These are phyloP conservation scores for Tricholoma sp. DNA, from an alignment of 768 basidiomycete species.

Conservation along the genomic window DNA sequence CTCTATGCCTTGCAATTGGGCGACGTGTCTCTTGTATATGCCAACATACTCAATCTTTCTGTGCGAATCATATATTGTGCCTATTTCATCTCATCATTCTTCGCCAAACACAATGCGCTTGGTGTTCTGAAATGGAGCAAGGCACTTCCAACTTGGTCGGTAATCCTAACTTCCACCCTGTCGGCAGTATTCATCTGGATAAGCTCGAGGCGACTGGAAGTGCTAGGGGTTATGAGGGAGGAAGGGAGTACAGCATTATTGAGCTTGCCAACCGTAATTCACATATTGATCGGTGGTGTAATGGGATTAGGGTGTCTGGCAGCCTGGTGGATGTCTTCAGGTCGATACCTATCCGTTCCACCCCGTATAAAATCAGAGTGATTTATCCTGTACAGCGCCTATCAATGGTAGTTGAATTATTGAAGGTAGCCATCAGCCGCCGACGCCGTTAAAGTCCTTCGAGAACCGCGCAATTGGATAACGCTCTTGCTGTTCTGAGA, in stretches of 20 bases:
- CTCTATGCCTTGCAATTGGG: conserved; percentile 47
- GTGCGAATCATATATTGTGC: conserved; percentile 60
- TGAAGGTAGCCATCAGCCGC: too few species aligned
- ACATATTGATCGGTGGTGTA: conserved; percentile 28
- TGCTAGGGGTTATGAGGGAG: conserved; percentile 14
- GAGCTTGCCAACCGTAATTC: conserved; percentile 20
- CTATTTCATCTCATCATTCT: conserved; percentile 45
- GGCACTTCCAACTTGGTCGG: conserved; percentile 19
- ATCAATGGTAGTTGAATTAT: too few species aligned
- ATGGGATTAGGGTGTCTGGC: conserved; percentile 13
- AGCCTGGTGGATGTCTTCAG: conserved; percentile 19
- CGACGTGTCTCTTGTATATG: conserved; percentile 70
- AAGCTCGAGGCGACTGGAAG: conserved; percentile 19
- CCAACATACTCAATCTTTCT: conserved; percentile 65
- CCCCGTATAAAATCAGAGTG: conserved; percentile 12
- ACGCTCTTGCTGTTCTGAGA: too few species aligned
- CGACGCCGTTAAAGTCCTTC: too few species aligned
- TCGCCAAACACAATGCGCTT: conserved; percentile 20
- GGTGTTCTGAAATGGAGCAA: conserved; percentile 18
- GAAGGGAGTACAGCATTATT: conserved; percentile 22
- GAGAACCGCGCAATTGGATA: too few species aligned
- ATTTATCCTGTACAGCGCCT: too few species aligned
- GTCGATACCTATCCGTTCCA: conserved; percentile 12
- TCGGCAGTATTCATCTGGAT: conserved; percentile 24
- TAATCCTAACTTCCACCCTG: conserved; percentile 14